Base-by-base conservation (phyloP, 768 basidiomycete genomes). In the Galerina sulciceps region DNA sequence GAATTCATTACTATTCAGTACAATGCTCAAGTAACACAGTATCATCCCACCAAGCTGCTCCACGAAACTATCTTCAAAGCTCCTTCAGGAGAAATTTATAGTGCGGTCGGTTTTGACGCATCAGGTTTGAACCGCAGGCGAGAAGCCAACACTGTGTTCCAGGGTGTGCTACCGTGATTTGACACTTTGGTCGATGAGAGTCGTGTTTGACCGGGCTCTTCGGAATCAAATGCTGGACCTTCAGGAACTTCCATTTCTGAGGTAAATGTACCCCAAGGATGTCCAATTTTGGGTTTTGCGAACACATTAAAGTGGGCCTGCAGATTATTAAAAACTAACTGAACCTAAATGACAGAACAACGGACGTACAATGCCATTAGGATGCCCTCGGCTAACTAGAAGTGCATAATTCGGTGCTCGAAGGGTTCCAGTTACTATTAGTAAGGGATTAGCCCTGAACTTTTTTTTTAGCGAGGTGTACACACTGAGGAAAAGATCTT, bases 251-350 rank as follows among this genome's bases (percentile, higher is more conserved):
- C 78, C 0, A 76, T 80, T 68, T 88, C 82, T 48, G 83, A 81
- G 2, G 85, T 84, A 69, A 91, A 92, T 14, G 80, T 79, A 8
- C 92, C 92, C 92, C 92, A 94, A 1, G 85, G 82, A 42, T 85
- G 80, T 3, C 86, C 85, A 34, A 67, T 65, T 56, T 73, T 79
- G 3, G 81, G 74, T 0, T 80, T 73, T 4, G 82, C 73, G 66
- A 84, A 87, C 11, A 91, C 86, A 57, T 90, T 89, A 75, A 93
- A 93, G 67, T 87, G 84, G 4, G 79, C 83, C 80, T 88, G 65
- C 18, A 46, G 41, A 22, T 1, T 35, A 37, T 37, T 41, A 17
- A 23, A n/a, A 36, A 31, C 22, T 38, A 43, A 46, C 22, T 53
- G 22, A 22, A 57, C 52, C 11, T 55, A 26, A 55, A 31, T 20